These are phyloP conservation scores for Nemania sp. DNA, from an alignment of 2,329 filamentous ascomycete genomes.

Conservation along the genomic window DNA sequence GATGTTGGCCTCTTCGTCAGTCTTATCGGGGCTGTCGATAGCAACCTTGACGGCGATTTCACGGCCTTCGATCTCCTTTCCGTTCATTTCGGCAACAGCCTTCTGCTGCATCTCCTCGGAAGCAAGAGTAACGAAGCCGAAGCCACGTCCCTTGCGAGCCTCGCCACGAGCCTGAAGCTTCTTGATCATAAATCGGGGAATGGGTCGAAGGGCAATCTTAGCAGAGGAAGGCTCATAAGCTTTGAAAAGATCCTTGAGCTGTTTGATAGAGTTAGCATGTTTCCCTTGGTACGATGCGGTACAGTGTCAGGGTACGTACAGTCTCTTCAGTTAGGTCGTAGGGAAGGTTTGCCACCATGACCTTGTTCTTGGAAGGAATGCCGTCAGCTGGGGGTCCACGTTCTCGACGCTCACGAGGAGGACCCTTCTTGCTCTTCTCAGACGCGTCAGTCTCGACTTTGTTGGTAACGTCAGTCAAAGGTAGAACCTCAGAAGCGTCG, in stretches of 20 bases:
- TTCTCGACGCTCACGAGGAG: conserved; percentile 75
- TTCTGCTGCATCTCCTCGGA: conserved; percentile 97
- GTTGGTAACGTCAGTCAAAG: conserved; percentile 68
- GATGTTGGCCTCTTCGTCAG: conserved; percentile 81
- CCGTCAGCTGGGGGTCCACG: conserved; percentile 97
- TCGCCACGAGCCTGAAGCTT: conserved; percentile 99
- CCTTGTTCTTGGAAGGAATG: conserved; percentile 98
- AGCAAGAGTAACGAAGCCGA: conserved; percentile 95
- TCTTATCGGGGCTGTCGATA: conserved; percentile 99
- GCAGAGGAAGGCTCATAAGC: conserved; percentile 92
- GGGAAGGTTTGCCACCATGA: conserved; percentile 99
- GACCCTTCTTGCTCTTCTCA: conserved; percentile 60
- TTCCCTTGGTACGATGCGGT: not conserved
- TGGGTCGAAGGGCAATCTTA: conserved; percentile 98
- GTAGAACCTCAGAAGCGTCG: conserved; percentile 65
- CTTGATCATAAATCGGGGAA: conserved; percentile 99
- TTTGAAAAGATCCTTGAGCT: conserved; percentile 98
- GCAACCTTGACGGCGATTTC: conserved; percentile 99
- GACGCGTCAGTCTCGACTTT: conserved; percentile 56
- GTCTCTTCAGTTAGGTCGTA: conserved; percentile 98
- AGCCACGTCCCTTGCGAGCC: conserved; percentile 98
- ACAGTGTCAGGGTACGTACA: conserved; percentile 65
- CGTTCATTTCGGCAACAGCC: conserved; percentile 98
- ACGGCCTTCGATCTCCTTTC: conserved; percentile 97
- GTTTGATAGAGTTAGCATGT: conserved; percentile 47